Evolutionary conservation across 345 rosid genomes (phyloP).

Genomic region (Eutrema japonicum): DNA sequence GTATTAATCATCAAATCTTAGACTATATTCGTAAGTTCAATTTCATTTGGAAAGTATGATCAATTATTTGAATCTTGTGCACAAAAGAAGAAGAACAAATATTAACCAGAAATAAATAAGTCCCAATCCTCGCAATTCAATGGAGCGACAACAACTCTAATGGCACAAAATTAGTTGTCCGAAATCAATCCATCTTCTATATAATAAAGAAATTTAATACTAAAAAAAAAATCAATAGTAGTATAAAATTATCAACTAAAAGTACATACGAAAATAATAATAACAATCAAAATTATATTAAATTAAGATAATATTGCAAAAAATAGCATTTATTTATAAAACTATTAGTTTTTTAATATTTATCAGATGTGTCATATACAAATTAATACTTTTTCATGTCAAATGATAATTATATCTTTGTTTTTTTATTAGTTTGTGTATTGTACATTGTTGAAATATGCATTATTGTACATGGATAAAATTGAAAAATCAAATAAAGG

Average conservation of each 20-base stretch:
- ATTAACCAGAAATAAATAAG: not conserved
- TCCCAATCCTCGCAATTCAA: slow-evolving; percentile 6
- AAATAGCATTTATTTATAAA: no score
- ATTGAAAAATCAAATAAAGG: no score
- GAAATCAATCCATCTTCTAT: not conserved
- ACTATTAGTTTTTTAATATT: no score
- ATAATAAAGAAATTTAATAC: not conserved
- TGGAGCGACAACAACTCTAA: slow-evolving; percentile 37
- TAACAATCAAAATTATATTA: not conserved
- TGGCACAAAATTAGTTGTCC: slow-evolving; percentile 41
- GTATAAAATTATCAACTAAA: slow-evolving; percentile 11
- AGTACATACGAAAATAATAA: not conserved
- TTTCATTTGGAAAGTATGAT: slow-evolving; percentile 41
- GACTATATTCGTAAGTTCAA: slow-evolving; percentile 39
- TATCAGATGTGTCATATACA: no score
- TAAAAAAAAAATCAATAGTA: not conserved
- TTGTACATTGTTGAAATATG: no score
- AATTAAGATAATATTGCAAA: no score
- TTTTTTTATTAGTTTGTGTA: no score
- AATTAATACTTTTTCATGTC: no score
- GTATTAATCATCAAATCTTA: slow-evolving; percentile 23
- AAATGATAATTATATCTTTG: no score
- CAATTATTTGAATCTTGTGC: slow-evolving; percentile 38
- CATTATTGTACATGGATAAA: no score
- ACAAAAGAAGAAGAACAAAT: not conserved